These are phyloP conservation scores for Suhomyces anneliseae DNA, from an alignment of 1,139 yeast genomes.

Conservation along the genomic window DNA sequence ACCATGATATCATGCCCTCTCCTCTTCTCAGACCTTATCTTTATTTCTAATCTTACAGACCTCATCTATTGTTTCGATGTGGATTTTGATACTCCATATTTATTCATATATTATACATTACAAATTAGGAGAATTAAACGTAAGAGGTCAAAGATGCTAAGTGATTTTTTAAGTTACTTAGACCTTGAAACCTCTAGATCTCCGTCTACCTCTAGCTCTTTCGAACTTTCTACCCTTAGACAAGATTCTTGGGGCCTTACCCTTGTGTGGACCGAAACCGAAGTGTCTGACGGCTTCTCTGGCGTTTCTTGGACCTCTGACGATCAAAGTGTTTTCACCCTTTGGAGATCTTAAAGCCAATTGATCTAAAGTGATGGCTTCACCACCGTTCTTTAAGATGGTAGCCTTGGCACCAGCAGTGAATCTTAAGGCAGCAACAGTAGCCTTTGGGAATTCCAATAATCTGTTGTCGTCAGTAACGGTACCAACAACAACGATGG, in stretches of 20 bases:
- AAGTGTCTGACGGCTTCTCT: constrained; percentile 99
- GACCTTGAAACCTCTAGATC: constrained; percentile 99
- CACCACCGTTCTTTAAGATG: constrained; percentile 99
- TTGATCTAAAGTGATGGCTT: constrained; percentile 98
- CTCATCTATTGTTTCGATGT: too few species aligned
- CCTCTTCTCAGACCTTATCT: too few species aligned
- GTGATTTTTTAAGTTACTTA: constrained; percentile 58
- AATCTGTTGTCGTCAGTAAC: constrained; percentile 97
- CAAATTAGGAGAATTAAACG: constrained; percentile 14
- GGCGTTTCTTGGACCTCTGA: constrained; percentile 98
- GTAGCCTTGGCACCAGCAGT: constrained; percentile 99
- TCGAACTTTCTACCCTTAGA: constrained; percentile 99
- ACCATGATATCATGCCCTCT: too few species aligned
- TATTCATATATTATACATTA: constrained; percentile 19
- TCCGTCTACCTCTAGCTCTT: constrained; percentile 99
- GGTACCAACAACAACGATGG: constrained; percentile 98
- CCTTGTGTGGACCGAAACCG: constrained; percentile 99
- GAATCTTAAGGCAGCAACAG: constrained; percentile 99
- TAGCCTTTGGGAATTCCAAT: constrained; percentile 90
- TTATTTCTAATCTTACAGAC: too few species aligned
- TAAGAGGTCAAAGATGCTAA: constrained; percentile 6
- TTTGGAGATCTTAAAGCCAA: constrained; percentile 99
- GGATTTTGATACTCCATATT: constrained; percentile 1
- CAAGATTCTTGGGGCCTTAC: constrained; percentile 97
- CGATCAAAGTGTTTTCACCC: constrained; percentile 96